phyloP scores from a whole-genome alignment of 768 basidiomycete species.

The Clavaria fumosa region DNA sequence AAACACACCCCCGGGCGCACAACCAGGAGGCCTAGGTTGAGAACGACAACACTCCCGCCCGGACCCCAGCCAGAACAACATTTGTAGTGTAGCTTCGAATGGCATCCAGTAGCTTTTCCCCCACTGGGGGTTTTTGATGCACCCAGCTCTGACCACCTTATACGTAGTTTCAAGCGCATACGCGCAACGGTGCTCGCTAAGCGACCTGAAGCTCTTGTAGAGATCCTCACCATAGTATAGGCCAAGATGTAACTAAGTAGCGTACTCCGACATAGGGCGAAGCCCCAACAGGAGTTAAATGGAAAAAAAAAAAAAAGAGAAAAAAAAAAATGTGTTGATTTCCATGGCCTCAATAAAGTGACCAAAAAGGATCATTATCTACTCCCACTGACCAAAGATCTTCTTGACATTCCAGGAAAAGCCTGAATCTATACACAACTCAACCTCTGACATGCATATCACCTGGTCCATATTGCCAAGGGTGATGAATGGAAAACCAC shows the following conservation, averaged over 20 bases:
- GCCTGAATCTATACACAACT: too few relatives aligned
- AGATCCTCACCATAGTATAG: background rate
- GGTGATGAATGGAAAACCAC: too few relatives aligned
- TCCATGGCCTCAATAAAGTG: too few relatives aligned
- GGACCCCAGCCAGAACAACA: too few relatives aligned
- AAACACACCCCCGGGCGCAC: background rate
- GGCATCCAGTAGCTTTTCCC: background rate
- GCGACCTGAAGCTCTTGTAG: background rate
- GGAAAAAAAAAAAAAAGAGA: constrained; percentile 4
- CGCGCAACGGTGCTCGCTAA: background rate
- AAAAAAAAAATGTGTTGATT: background rate
- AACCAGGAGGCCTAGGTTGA: too few relatives aligned
- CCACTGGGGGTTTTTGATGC: too few relatives aligned
- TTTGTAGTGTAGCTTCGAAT: background rate
- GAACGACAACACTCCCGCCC: too few relatives aligned
- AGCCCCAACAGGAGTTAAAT: constrained; percentile 3
- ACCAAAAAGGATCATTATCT: too few relatives aligned
- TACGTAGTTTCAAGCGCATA: background rate
- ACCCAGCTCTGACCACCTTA: background rate
- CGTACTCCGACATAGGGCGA: constrained; percentile 2
- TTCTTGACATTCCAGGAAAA: too few relatives aligned
- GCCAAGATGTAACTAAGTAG: background rate
- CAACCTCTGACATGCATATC: too few relatives aligned
- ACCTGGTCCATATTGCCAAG: too few relatives aligned
- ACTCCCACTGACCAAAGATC: too few relatives aligned